Evolutionary conservation across 2,329 filamentous ascomycete species (phyloP).

Genomic region (Hypoxylon rubiginosum): DNA sequence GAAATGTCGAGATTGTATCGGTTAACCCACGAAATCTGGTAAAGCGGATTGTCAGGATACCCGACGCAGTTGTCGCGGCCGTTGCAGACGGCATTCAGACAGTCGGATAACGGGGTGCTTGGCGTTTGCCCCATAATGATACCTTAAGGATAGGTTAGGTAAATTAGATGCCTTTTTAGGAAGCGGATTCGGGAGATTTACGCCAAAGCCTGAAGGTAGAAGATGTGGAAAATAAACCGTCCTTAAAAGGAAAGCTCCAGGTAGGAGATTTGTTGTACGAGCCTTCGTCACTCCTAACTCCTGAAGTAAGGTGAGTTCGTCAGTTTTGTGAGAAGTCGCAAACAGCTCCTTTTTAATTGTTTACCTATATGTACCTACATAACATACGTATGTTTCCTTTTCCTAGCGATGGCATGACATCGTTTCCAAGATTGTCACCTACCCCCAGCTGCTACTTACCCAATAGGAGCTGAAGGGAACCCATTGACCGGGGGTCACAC

Average conservation of each 20-base stretch:
- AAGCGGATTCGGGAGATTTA: conserved; percentile 18
- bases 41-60: conserved; percentile 60
- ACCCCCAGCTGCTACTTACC: conserved; percentile 36
- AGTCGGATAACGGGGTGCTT: conserved; percentile 59
- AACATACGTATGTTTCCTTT: not conserved
- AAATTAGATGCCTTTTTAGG: conserved; percentile 7
- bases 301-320: conserved; percentile 19
- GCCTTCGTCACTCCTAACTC: conserved; percentile 25
- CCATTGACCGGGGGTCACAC: conserved; percentile 11
- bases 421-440: conserved; percentile 30
- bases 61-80: conserved; percentile 61
- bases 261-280: conserved; percentile 11
- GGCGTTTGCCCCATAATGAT: conserved; percentile 59
- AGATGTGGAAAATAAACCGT: conserved; percentile 3
- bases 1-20: conserved; percentile 66
- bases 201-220: conserved; percentile 4
- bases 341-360: conserved; percentile 28
- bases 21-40: conserved; percentile 64
- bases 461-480: conserved; percentile 35
- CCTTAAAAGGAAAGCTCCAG: not conserved
- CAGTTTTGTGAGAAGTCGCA: conserved; percentile 30
- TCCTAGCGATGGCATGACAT: conserved; percentile 11
- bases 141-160: conserved; percentile 17
- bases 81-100: conserved; percentile 62
- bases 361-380: conserved; percentile 5